phyloP scores from a whole-genome alignment of 768 basidiomycete species.

The Boletus sp. region DNA sequence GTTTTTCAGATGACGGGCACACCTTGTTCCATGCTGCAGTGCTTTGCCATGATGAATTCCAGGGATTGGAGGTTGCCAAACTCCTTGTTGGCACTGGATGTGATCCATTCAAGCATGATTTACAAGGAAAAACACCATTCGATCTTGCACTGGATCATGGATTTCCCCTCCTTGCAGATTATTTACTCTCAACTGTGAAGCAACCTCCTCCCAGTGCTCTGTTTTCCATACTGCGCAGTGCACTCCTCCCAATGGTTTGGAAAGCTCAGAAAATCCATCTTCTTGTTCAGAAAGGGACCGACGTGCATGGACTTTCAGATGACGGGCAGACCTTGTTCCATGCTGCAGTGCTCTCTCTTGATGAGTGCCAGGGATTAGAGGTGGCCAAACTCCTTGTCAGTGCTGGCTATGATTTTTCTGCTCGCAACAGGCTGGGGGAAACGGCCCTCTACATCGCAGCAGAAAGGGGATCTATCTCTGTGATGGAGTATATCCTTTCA shows the following conservation, averaged over 20 bases:
- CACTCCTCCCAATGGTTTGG: not conserved
- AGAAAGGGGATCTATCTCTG: not conserved
- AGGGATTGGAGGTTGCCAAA: not conserved
- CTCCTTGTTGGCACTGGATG: not conserved
- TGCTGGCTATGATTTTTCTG: not conserved
- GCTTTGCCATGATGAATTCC: not conserved
- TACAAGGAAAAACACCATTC: not conserved
- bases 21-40: not conserved
- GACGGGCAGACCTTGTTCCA: not conserved
- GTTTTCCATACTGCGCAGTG: not conserved
- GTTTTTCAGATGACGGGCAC: not conserved
- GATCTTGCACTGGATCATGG: not conserved
- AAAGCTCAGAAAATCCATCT: not conserved
- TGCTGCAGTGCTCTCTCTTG: not conserved
- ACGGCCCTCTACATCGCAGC: not conserved
- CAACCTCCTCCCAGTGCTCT: not conserved
- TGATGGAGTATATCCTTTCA: not conserved
- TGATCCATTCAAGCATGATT: not conserved
- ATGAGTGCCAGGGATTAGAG: not conserved
- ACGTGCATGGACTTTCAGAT: not conserved
- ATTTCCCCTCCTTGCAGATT: not conserved
- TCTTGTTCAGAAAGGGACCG: not conserved
- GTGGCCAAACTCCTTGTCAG: not conserved
- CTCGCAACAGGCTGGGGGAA: not conserved
- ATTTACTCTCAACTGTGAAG: not conserved